Conservation (phyloP, 768 basidiomycete genomes). For the Phanerochaete carnosa region DNA sequence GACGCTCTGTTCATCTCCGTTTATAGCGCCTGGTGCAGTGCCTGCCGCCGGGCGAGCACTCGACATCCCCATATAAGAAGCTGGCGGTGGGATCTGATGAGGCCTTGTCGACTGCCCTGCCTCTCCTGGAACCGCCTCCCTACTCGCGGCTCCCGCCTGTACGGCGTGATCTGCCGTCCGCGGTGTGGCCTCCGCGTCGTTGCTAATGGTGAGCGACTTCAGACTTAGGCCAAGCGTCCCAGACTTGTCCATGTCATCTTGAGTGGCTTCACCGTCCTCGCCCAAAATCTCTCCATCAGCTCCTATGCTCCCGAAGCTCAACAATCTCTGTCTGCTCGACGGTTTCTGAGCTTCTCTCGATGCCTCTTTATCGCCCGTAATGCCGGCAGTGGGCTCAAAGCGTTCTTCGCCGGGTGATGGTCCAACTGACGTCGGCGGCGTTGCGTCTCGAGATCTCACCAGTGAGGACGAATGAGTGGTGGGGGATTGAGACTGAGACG, state of each 20-base stretch:
- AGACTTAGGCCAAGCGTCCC: not conserved
- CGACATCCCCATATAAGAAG: not conserved
- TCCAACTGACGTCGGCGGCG: not conserved
- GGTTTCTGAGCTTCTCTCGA: not conserved
- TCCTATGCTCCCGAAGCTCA: constrained; percentile 54
- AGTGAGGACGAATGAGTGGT: constrained; percentile 1
- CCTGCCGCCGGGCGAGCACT: not conserved
- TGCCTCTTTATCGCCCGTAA: not conserved
- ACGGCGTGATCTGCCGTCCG: not conserved
- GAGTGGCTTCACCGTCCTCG: constrained; percentile 8
- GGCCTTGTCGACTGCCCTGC: not conserved
- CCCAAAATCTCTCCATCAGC: constrained; percentile 23
- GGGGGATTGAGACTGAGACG: constrained; percentile 3
- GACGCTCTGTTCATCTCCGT: constrained; percentile 30
- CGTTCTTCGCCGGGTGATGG: not conserved
- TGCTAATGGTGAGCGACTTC: not conserved
- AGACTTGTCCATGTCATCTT: constrained; percentile 3
- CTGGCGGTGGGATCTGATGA: not conserved
- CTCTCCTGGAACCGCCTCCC: not conserved
- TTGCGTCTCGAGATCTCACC: not conserved
- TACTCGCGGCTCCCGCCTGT: not conserved
- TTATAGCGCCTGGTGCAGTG: constrained; percentile 12
- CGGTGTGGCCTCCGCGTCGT: not conserved
- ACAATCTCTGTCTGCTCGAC: constrained; percentile 21
- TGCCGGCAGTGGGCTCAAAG: not conserved